Base-by-base conservation (phyloP, 805 yeast genomes). In the Teunomyces gatunensis region DNA sequence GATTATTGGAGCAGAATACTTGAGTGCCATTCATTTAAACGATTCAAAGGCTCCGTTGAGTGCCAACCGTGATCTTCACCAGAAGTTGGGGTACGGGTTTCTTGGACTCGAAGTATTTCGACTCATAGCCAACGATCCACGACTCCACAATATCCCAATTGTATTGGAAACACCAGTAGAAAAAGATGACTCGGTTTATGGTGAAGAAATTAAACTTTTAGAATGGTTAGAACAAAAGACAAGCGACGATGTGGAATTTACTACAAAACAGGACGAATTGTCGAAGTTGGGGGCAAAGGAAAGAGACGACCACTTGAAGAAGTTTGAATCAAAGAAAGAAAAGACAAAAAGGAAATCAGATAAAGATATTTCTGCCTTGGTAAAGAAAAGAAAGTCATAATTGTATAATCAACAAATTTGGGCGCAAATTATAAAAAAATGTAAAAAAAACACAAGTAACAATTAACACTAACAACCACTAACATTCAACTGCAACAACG, bases 11-110 rank as follows among this genome's bases (percentile, higher is more conserved):
- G 71, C 78, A 58, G 68, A 88, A 53, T 89, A 87, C 62, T 69
- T 94, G 41, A 68, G 83, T 20, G 91, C 95, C 0, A 78, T 94
- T 42, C 99, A 94, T 68, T 68, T 94, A 48, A 94, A 94, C 62
- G 99, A 94, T 63, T 92, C 98, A 6, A 91, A 92, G 68, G 95
- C 96, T 3, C 98, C 98, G 2, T 64, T 88, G 37, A 94, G 85
- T 2, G 90, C 96, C 20, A 89, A 89, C 57, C 77, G 96, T 52
- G 99, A 94, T 65, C 77, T 92, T 46, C 99, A 94, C 63, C 96
- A 94, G 62, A 81, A 83, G 50, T 68, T 94, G 33, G 99, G 99
- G 1, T 74, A 80, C 54, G 99, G 99, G 0, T 94, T 88, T 58
- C 60, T 94, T 40, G 96, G 97, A 0, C 71, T 94, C 40, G 96